These are phyloP conservation scores for Starmerella vitae DNA, from an alignment of 805 yeast species.

Conservation along the genomic window DNA sequence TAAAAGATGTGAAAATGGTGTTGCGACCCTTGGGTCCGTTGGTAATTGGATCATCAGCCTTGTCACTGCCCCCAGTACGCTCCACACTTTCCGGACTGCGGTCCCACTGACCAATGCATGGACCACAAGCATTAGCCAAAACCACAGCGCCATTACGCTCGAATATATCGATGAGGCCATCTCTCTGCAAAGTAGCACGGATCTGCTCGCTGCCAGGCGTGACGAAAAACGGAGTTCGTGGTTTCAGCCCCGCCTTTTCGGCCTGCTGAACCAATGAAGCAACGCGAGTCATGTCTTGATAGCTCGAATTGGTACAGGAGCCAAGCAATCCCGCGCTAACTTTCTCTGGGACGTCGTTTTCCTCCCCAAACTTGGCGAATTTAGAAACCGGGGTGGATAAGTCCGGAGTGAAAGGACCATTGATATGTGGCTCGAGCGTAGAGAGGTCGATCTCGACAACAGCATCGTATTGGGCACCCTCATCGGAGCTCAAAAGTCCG, in stretches of 20 bases:
- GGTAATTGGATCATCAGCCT: constrained; percentile 14
- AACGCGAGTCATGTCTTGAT: constrained; percentile 96
- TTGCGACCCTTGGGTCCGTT: constrained; percentile 37
- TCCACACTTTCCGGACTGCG: constrained; percentile 46
- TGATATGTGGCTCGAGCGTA: constrained; percentile 83
- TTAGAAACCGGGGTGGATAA: constrained; percentile 82
- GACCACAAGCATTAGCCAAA: constrained; percentile 97
- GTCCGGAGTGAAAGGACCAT: constrained; percentile 98
- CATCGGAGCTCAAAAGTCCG: constrained; percentile 67
- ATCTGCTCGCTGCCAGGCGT: constrained; percentile 98
- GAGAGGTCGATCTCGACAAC: constrained; percentile 79
- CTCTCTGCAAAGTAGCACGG: constrained; percentile 92
- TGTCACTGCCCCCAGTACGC: constrained; percentile 34
- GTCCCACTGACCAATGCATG: constrained; percentile 99
- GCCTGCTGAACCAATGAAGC: constrained; percentile 85
- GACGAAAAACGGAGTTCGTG: constrained; percentile 83
- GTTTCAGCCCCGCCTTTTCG: constrained; percentile 67
- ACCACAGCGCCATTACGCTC: constrained; percentile 82
- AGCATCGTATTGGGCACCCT: constrained; percentile 81
- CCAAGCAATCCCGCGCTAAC: constrained; percentile 93
- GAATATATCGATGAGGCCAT: constrained; percentile 72
- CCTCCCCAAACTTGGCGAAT: constrained; percentile 55
- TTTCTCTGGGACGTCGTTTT: constrained; percentile 71
- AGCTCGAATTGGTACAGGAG: constrained; percentile 95
- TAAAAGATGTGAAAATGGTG: constrained; percentile 91